Conservation (phyloP, 768 basidiomycete genomes). For the Auricularia sp. region DNA sequence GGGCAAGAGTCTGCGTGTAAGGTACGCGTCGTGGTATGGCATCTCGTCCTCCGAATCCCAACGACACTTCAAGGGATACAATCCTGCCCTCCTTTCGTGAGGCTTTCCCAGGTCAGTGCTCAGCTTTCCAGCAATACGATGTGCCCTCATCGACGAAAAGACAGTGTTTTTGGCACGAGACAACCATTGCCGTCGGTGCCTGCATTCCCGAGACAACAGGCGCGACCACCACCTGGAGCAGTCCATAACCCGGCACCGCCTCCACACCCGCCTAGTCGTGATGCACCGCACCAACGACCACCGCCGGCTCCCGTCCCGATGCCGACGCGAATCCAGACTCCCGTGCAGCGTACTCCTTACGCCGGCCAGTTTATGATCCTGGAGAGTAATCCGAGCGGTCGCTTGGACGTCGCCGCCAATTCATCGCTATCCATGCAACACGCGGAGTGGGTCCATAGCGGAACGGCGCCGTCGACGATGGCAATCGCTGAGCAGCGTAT, state of each 20-base stretch:
- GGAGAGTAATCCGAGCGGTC: neutral
- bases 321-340: neutral
- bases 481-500: neutral
- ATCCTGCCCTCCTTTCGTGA: neutral
- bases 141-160: too few relatives aligned
- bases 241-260: too few relatives aligned
- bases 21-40: too few relatives aligned
- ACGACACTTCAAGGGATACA: neutral
- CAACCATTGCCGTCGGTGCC: too few relatives aligned
- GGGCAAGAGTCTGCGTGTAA: too few relatives aligned
- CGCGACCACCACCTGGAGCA: too few relatives aligned
- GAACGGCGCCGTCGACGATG: neutral
- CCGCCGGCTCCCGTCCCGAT: neutral
- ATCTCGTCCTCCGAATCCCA: neutral
- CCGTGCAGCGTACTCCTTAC: neutral
- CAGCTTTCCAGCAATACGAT: too few relatives aligned
- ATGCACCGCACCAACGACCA: neutral
- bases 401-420: neutral
- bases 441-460: neutral
- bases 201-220: too few relatives aligned
- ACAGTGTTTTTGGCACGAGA: too few relatives aligned
- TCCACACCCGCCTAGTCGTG: too few relatives aligned
- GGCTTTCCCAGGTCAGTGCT: neutral
- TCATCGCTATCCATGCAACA: neutral
- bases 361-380: neutral